A percentile compares a stretch with the other conserved stretches of the same genome.
Evolutionary conservation across 2,329 filamentous ascomycete genomes (phyloP).

Genomic region (Coniochaeta ligniaria): DNA sequence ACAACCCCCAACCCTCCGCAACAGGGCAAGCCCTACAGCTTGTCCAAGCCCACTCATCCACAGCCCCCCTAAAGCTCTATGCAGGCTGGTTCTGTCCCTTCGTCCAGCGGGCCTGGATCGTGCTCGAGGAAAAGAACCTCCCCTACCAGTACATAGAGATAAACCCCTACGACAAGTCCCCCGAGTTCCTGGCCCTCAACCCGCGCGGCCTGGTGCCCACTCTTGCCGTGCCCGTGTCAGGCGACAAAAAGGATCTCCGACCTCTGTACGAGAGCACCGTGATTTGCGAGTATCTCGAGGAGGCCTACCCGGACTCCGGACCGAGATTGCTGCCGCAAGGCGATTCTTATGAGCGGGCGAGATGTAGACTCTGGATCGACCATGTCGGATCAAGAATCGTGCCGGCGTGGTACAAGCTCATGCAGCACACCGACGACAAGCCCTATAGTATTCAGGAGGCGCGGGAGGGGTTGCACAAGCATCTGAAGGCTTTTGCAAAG

Average conservation of each 20-base stretch:
- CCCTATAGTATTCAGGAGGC: slow-evolving; percentile 42
- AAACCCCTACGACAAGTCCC: slow-evolving; percentile 69
- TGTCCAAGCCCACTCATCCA: slow-evolving; percentile 34
- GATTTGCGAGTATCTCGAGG: slow-evolving; percentile 70
- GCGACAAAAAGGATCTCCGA: slow-evolving; percentile 30
- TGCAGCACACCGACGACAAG: slow-evolving; percentile 48
- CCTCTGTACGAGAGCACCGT: slow-evolving; percentile 68
- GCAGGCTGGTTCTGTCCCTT: slow-evolving; percentile 69
- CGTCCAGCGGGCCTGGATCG: slow-evolving; percentile 66
- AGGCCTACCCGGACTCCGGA: slow-evolving; percentile 49
- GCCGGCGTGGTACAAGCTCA: slow-evolving; percentile 58
- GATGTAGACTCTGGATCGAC: slow-evolving; percentile 66
- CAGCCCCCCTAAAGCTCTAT: slow-evolving; percentile 57
- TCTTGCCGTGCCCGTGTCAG: slow-evolving; percentile 38
- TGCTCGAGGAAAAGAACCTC: slow-evolving; percentile 65
- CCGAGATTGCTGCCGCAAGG: slow-evolving; percentile 47
- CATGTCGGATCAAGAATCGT: slow-evolving; percentile 62
- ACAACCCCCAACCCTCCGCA: slow-evolving; percentile 37
- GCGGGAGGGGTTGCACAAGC: slow-evolving; percentile 47
- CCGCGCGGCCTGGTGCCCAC: slow-evolving; percentile 71
- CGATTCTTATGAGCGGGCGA: slow-evolving; percentile 53
- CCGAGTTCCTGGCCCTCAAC: slow-evolving; percentile 62
- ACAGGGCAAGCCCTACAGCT: slow-evolving; percentile 42
- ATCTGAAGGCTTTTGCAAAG: slow-evolving; percentile 51
- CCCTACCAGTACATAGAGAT: slow-evolving; percentile 71